Evolutionary conservation across 73 alveolate species (phyloP).

Genomic region (Uronychia binucleata): DNA sequence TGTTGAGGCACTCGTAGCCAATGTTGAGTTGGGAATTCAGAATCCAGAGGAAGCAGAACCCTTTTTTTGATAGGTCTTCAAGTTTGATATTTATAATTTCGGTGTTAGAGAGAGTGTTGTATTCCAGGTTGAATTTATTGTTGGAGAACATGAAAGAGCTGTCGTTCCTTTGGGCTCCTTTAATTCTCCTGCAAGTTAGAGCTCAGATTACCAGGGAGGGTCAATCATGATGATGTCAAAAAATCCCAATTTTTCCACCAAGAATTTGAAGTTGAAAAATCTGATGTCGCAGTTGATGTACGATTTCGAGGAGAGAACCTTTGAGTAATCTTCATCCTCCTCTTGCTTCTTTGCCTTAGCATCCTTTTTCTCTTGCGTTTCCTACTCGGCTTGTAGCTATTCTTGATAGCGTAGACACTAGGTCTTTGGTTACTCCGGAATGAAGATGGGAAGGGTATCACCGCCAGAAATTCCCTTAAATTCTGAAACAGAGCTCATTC

Average conservation of each 20-base stretch:
- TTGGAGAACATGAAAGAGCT: slow-evolving; percentile 91
- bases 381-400: background rate
- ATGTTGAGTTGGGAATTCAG: slow-evolving; percentile 76
- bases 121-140: slow-evolving; percentile 83
- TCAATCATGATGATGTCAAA: slow-evolving; percentile 86
- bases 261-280: slow-evolving; percentile 79
- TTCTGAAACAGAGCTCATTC: background rate
- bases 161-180: slow-evolving; percentile 91
- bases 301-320: slow-evolving; percentile 6
- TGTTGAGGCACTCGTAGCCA: slow-evolving; percentile 86
- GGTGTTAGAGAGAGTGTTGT: slow-evolving; percentile 84
- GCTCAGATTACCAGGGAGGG: slow-evolving; percentile 98
- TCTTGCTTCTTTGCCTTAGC: background rate
- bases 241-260: slow-evolving; percentile 76
- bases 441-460: background rate
- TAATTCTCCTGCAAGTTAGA: too few species aligned
- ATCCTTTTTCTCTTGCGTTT: background rate
- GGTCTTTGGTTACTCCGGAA: background rate
- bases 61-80: slow-evolving; percentile 79
- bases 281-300: slow-evolving; percentile 87
- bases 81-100: slow-evolving; percentile 87
- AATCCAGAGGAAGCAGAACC: slow-evolving; percentile 89
- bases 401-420: background rate
- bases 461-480: background rate
- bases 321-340: background rate